Evolutionary conservation across 192 early-diverging fungal genomes (phyloP).

Genomic region (Thamnidium elegans): DNA sequence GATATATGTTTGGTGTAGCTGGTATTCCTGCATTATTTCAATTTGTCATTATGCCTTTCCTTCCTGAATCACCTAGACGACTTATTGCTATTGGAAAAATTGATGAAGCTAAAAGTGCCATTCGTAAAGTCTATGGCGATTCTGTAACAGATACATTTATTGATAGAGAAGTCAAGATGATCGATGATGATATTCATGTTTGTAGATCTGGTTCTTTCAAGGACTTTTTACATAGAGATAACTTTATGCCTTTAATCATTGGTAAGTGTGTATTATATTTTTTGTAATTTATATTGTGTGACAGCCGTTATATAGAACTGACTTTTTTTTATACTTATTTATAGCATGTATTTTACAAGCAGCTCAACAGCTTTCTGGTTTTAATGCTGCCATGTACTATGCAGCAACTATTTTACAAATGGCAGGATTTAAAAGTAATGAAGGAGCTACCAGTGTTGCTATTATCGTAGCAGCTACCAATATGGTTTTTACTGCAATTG

Average conservation of each 20-base stretch:
- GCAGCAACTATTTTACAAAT: constrained; percentile 52
- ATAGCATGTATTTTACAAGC: constrained; percentile 44
- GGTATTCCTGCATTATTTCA: constrained; percentile 50
- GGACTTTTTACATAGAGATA: constrained; percentile 31
- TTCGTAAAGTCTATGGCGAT: constrained; percentile 6
- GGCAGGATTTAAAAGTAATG: constrained; percentile 46
- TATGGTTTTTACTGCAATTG: constrained; percentile 37
- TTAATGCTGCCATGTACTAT: constrained; percentile 55
- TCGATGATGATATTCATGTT: constrained; percentile 35
- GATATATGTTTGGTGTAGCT: constrained; percentile 59
- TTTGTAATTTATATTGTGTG: not conserved
- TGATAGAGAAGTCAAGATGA: constrained; percentile 26
- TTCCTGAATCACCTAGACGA: constrained; percentile 48
- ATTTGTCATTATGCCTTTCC: constrained; percentile 29
- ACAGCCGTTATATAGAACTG: not conserved
- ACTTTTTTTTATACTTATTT: not conserved
- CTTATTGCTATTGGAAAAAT: constrained; percentile 40
- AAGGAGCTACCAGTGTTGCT: constrained; percentile 43
- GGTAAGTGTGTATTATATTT: not conserved
- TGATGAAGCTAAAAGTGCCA: constrained; percentile 24
- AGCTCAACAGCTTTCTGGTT: constrained; percentile 49
- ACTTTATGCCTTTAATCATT: constrained; percentile 45
- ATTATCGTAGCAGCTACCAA: constrained; percentile 48
- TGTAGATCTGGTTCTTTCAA: constrained; percentile 31
- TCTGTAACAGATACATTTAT: constrained; percentile 28